A percentile compares a stretch with the other conserved stretches of the same genome.
phyloP scores from a whole-genome alignment of 352 stramenopile genomes.

The Pythium volutum region DNA sequence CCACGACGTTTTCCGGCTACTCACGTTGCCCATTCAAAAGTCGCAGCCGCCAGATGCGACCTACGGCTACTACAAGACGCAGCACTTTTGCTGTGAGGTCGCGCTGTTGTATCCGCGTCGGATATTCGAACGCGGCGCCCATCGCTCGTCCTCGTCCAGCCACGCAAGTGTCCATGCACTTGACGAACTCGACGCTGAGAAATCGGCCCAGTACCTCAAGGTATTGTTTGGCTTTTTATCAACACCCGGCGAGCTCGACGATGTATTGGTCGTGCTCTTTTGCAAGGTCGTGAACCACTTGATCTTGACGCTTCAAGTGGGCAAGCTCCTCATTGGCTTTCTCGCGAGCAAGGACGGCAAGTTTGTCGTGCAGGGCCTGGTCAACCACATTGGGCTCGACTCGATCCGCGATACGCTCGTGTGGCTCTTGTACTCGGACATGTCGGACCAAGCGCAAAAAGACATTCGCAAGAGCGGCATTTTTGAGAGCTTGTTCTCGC shows the following conservation, averaged over 20 bases:
- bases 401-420: slow-evolving; percentile 82
- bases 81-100: slow-evolving; percentile 85
- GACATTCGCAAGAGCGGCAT: slow-evolving; percentile 68
- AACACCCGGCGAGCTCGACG: slow-evolving; percentile 55
- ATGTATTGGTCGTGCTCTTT: slow-evolving; percentile 80
- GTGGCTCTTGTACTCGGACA: slow-evolving; percentile 83
- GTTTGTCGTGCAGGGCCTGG: slow-evolving; percentile 70
- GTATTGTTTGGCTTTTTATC: slow-evolving; percentile 85
- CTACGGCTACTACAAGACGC: slow-evolving; percentile 81
- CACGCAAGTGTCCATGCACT: slow-evolving; percentile 19
- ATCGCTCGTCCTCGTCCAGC: background rate
- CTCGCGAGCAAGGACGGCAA: slow-evolving; percentile 54
- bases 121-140: slow-evolving; percentile 62
- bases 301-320: slow-evolving; percentile 70
- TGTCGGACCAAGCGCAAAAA: slow-evolving; percentile 58
- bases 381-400: slow-evolving; percentile 80
- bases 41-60: slow-evolving; percentile 47
- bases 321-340: slow-evolving; percentile 63
- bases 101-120: slow-evolving; percentile 69
- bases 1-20: slow-evolving; percentile 72
- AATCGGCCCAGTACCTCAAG: slow-evolving; percentile 66
- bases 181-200: slow-evolving; percentile 53
- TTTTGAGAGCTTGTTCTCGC: slow-evolving; percentile 74
- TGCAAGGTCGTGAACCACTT: slow-evolving; percentile 86
- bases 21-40: slow-evolving; percentile 46